A percentile compares a stretch with the other conserved stretches of the same genome.
Evolutionary conservation across 805 yeast species (phyloP).

Genomic region (Lipomyces sp.): DNA sequence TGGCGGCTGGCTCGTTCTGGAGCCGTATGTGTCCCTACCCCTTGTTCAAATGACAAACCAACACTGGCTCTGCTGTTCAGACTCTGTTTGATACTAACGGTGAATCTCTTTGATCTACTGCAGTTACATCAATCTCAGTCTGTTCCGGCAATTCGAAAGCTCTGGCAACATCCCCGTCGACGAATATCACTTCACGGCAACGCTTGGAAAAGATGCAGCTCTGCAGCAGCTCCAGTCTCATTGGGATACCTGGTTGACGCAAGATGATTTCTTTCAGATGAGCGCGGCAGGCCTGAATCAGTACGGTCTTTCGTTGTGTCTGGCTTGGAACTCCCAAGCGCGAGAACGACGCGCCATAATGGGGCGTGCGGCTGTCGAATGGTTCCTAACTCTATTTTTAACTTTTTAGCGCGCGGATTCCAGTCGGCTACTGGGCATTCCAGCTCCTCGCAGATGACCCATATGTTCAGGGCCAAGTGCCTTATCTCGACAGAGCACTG

Average conservation of each 20-base stretch:
- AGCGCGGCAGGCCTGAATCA: constrained; percentile 56
- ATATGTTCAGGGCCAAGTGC: constrained; percentile 75
- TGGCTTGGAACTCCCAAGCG: too few relatives aligned
- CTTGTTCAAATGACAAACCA: neutral
- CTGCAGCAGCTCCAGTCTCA: constrained; percentile 49
- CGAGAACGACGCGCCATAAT: too few relatives aligned
- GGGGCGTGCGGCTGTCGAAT: too few relatives aligned
- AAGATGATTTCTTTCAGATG: constrained; percentile 57
- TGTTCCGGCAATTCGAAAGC: constrained; percentile 53
- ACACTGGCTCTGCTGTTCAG: too few relatives aligned
- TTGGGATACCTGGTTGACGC: constrained; percentile 67
- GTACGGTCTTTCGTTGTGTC: constrained; percentile 41
- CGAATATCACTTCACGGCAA: constrained; percentile 66
- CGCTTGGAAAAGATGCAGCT: constrained; percentile 49
- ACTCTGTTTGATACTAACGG: too few relatives aligned
- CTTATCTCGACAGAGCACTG: constrained; percentile 69
- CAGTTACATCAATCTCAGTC: constrained; percentile 63
- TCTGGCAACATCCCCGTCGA: constrained; percentile 64
- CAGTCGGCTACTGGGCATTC: constrained; percentile 73
- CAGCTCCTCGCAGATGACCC: constrained; percentile 41
- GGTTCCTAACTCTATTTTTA: neutral
- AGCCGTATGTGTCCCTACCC: constrained; percentile 48
- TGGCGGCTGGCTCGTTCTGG: constrained; percentile 90
- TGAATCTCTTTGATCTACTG: neutral
- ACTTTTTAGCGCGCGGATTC: constrained; percentile 38